phyloP scores from a whole-genome alignment of 805 yeast genomes.

The Myxozyma vanderwaltii region DNA sequence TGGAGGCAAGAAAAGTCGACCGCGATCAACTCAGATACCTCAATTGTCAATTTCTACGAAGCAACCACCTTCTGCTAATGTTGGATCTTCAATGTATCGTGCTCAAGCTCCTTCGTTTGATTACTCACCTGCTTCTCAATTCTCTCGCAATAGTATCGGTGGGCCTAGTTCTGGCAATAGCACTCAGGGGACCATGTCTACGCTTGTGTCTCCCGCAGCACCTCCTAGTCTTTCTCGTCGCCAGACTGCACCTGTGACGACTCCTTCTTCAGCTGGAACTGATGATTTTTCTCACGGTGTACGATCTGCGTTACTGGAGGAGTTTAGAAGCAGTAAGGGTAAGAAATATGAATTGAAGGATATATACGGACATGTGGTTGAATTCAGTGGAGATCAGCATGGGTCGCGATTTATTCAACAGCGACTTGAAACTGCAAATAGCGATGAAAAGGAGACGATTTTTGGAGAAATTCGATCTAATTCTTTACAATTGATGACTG shows the following conservation, averaged over 20 bases:
- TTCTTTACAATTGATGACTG: slow-evolving; percentile 81
- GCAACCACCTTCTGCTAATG: neutral
- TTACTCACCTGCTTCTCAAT: slow-evolving; percentile 6
- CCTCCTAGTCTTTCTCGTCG: slow-evolving; percentile 1
- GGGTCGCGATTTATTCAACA: slow-evolving; percentile 97
- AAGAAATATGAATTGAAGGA: slow-evolving; percentile 69
- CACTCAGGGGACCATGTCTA: neutral
- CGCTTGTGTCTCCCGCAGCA: neutral
- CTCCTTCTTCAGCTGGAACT: slow-evolving; percentile 3
- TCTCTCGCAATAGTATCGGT: slow-evolving; percentile 1
- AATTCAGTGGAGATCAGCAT: slow-evolving; percentile 93
- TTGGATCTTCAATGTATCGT: slow-evolving; percentile 3
- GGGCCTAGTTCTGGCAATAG: neutral
- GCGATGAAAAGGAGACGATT: slow-evolving; percentile 75
- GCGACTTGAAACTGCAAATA: slow-evolving; percentile 62
- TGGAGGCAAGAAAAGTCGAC: slow-evolving; percentile 17
- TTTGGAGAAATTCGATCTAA: slow-evolving; percentile 80
- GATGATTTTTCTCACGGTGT: slow-evolving; percentile 29
- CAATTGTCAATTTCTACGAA: slow-evolving; percentile 3
- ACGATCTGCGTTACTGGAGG: slow-evolving; percentile 68
- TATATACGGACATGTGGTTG: slow-evolving; percentile 82
- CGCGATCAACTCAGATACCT: slow-evolving; percentile 7
- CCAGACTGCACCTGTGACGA: slow-evolving; percentile 2
- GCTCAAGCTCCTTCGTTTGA: slow-evolving; percentile 17
- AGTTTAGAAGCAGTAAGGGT: slow-evolving; percentile 68